Percentiles rank a stretch among this genome's conserved stretches.
Conservation (phyloP, 768 basidiomycete genomes). For the Phlebiopsis gigantea region DNA sequence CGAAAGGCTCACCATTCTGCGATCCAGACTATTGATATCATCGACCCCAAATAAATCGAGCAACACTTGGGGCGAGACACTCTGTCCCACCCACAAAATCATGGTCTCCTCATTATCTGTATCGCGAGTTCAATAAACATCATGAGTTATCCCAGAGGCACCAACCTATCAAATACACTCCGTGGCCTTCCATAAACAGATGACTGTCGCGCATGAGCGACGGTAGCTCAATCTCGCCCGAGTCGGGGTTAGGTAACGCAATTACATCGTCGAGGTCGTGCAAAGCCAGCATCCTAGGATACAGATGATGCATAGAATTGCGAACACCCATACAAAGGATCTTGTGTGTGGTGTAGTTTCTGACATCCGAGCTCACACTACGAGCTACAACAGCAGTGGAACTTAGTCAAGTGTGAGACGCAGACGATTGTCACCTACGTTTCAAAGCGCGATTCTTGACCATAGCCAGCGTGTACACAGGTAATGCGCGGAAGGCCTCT, state of each 20-base stretch:
- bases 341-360: conserved; percentile 78
- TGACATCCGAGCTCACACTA: conserved; percentile 89
- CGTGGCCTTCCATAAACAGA: conserved; percentile 82
- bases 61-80: conserved; percentile 76
- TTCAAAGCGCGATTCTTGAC: conserved; percentile 92
- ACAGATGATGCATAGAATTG: conserved; percentile 70
- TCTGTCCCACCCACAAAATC: conserved; percentile 87
- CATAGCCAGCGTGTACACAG: conserved; percentile 74
- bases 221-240: conserved; percentile 61
- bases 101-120: conserved; percentile 84
- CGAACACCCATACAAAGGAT: conserved; percentile 68
- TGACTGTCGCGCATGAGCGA: conserved; percentile 78
- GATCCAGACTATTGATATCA: conserved; percentile 64
- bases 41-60: conserved; percentile 82
- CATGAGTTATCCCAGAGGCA: background rate
- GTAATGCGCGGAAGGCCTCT: conserved; percentile 84
- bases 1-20: conserved; percentile 53
- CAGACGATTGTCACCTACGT: conserved; percentile 39
- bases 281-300: conserved; percentile 83
- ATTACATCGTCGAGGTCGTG: conserved; percentile 74
- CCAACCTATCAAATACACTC: conserved; percentile 89
- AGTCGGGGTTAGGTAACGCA: conserved; percentile 59
- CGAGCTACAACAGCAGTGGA: conserved; percentile 44
- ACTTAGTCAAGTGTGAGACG: background rate
- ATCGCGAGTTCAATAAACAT: background rate